These are phyloP conservation scores for Sphagnum fallax DNA, from an alignment of 228 moss, liverwort and hornwort genomes.

Conservation along the genomic window DNA sequence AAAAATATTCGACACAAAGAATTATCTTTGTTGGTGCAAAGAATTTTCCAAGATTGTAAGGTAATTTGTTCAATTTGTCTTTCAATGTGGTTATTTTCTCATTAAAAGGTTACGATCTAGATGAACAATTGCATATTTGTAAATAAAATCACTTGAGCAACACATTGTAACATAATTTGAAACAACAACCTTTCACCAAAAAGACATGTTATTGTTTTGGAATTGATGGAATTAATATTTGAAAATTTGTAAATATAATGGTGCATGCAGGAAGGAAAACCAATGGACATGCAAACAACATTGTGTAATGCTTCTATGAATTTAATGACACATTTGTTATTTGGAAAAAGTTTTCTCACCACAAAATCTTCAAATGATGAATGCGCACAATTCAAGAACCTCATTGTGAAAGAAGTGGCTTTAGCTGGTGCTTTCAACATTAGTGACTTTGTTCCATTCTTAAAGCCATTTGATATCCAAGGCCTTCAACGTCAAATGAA, in stretches of 20 bases:
- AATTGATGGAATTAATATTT: no score
- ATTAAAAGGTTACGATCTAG: no score
- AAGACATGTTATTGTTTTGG: no score
- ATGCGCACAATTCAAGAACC: neutral
- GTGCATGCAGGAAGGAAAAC: neutral
- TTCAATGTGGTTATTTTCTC: no score
- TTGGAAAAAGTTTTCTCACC: constrained; percentile 13
- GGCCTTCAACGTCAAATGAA: neutral
- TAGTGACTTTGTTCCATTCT: neutral
- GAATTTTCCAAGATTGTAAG: no score
- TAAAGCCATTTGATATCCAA: constrained; percentile 5
- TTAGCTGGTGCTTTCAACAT: constrained; percentile 2
- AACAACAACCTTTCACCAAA: no score
- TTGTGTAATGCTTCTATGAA: neutral
- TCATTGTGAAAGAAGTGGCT: neutral
- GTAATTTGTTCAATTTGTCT: no score
- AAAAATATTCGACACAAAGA: no score
- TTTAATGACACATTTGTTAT: constrained; percentile 19
- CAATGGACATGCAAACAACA: neutral
- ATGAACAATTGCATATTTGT: no score
- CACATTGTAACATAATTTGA: no score
- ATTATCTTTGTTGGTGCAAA: no score
- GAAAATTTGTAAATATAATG: neutral
- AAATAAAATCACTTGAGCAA: no score
- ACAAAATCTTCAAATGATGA: neutral